A percentile compares a stretch with the other conserved stretches of the same genome.
Conservation (phyloP, 1,139 yeast genomes). For the Kazachstania sp. region DNA sequence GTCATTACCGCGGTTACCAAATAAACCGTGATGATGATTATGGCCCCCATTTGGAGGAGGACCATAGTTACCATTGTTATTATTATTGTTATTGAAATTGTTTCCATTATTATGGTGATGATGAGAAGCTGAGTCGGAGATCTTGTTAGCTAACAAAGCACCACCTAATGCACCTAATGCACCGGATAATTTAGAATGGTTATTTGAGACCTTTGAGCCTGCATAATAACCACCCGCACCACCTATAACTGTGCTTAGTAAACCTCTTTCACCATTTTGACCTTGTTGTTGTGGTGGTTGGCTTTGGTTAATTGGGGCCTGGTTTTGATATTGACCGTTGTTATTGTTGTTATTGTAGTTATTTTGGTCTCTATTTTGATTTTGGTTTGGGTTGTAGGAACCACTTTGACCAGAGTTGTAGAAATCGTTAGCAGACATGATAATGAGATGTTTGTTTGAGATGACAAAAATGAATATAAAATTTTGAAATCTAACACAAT, state of each 20-base stretch:
- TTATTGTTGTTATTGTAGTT: not conserved
- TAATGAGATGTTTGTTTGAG: not conserved
- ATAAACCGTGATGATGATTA: constrained; percentile 3
- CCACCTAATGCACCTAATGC: constrained; percentile 55
- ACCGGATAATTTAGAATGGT: constrained; percentile 46
- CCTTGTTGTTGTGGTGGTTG: constrained; percentile 11
- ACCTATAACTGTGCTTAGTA: constrained; percentile 47
- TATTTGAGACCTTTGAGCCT: constrained; percentile 35
- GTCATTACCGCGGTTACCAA: constrained; percentile 7
- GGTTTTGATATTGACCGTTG: constrained; percentile 4
- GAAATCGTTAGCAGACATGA: constrained; percentile 60
- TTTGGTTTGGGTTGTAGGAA: constrained; percentile 16
- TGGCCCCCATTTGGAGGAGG: constrained; percentile 14
- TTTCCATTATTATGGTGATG: constrained; percentile 15
- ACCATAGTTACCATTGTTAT: not conserved
- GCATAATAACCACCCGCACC: constrained; percentile 52
- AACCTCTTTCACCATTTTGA: constrained; percentile 44
- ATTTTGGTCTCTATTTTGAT: constrained; percentile 4
- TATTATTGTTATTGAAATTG: constrained; percentile 14
- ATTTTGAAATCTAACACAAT: too few species aligned
- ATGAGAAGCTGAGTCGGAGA: constrained; percentile 36
- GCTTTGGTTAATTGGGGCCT: not conserved
- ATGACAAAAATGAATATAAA: not conserved
- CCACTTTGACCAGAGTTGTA: constrained; percentile 45
- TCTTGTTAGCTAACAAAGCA: constrained; percentile 50